Evolutionary conservation across 306 rosid genomes (phyloP), one percentile per base, ranked within the genome.

Genomic region (Rosa multiflora): DNA sequence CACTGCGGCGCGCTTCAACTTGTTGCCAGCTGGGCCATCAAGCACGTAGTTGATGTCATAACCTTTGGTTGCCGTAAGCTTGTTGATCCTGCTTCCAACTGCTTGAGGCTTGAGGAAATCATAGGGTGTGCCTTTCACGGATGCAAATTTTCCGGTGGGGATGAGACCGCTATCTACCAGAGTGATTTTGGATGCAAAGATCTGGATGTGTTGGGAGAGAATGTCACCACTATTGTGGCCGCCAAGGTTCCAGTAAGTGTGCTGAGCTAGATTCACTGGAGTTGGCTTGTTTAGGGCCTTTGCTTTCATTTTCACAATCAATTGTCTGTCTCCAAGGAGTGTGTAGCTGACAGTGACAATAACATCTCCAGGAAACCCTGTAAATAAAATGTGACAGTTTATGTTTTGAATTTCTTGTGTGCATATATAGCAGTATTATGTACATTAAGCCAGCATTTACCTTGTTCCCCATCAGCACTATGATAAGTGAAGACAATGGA

Each of bases 341-440:
- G 84, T 74, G 81, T 94, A 94, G 77, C 80, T 86, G 21, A 86
- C 98, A 0, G 77, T 89, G 58, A 83, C 88, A n/a, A 79, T 8
- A 9, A 94, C 83, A 76, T 91, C 97, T 52, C 98, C 97, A 12
- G 98, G 98, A 79, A 92, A 94, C 74, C 98, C 98, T 92, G 86
- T 21, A 84, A 37, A 72, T 69, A 61, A 70, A 51, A 69, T 26
- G 6, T 51, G 14, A 43, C 62, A 44, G 40, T 32, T 35, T 37
- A 17, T 1, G 1, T 35, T 35, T 6, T 73, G 67, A 55, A 55
- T 55, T 21, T 8, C 17, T 8, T 6, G 8, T 13, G 40, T 2
- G 43, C 42, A 42, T 32, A 13, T 32, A 14, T 10, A 37, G 4
- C 11, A 23, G 17, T 15, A 10, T 63, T 37, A 64, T 37, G 44